Evolutionary conservation across 768 basidiomycete genomes (phyloP), one percentile per base, ranked within the genome.

Genomic region (Termitomyces sp.): DNA sequence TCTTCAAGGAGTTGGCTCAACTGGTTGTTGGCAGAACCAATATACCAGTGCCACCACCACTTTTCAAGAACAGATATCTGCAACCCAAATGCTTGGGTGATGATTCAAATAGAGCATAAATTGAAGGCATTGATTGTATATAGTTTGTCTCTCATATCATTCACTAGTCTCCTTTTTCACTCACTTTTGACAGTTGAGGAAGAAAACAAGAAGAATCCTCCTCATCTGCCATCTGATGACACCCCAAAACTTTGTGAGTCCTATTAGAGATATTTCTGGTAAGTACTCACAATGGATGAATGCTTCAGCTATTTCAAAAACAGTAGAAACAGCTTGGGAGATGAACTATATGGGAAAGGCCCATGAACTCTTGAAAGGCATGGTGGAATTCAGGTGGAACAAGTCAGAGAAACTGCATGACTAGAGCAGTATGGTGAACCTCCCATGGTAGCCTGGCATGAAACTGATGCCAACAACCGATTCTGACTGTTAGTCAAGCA

Each of bases 51-150:
- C 46, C 32, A 1, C 32, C 45, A 47, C 5, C 5, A 1, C 1
- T 5, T 0, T 24, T 22, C 22, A 2, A 3, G 3, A 14, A 0
- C 3, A 6, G 12, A 6, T 22, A 1, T 14, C 19, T 41, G n/a
- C 19, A 10, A 22, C 42, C 42, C 43, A 19, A 5, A 14, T 2
- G n/a, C n/a, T n/a, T 0, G 5, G 7, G 28, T 7, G 28, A 7
- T 0, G 14, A 8, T 5, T 0, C 0, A 5, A 5, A 14, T 1
- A 12, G 2, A 5, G 0, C 5, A 0, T 11, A 1, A 2, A 2
- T 17, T 24, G 6, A 0, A 44, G 14, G 2, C 0, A 2, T 24
- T 44, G 22, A 26, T 44, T 3, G 3, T 8, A 15, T 44, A 44
- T 14, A 44, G 43, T 26, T 44, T 24, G 43, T 44, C 24, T 3